Base-by-base conservation (phyloP, 1,139 yeast species). In the Magnusiomyces suaveolens region DNA sequence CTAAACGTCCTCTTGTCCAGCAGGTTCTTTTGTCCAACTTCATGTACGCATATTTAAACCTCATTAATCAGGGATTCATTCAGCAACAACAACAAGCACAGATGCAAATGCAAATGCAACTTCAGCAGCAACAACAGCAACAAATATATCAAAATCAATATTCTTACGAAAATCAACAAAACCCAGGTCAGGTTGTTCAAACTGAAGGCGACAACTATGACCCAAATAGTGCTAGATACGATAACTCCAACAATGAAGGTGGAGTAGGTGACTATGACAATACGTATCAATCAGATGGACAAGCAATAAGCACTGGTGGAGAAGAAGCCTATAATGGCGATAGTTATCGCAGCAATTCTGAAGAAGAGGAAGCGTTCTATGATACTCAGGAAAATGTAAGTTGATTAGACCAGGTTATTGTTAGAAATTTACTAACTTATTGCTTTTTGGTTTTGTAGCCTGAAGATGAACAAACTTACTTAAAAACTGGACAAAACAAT, bases 41-140 rank as follows among this genome's bases (percentile, higher is more conserved):
- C 77, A 92, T 92, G 98, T 92, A 92, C 68, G 94, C 97, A 0
- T 92, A 92, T 70, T 78, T 92, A 75, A 92, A 92, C 66, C 75
- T 92, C 69, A 96, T 92, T 56, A 95, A 92, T 69, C 97, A 90
- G 57, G 74, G 73, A 41, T 70, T 69, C 59, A 72, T 69, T 58
- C 70, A 69, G 60, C 72, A 70, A 60, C 67, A 66, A 56, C 60
- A 57, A 33, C 56, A 57, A 29, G 56, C 57, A 16, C 58, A 52
- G 21, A 23, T 51, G 12, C 57, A 56, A 29, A 24, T 49, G 47
- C 59, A 52, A 18, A 44, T 43, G 55, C 63, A 62, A 46, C 64
- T 62, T 50, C 62, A 62, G 54, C 60, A 61, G 52, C 62, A 56
- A 26, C 59, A 59, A 54, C 60, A 59, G 52, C 59, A 58, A 12